A percentile compares a stretch with the other conserved stretches of the same genome.
These are phyloP conservation scores for cucumber (Cucumis sativus) DNA, from an alignment of 306 rosid genomes.

Conservation along the genomic window DNA sequence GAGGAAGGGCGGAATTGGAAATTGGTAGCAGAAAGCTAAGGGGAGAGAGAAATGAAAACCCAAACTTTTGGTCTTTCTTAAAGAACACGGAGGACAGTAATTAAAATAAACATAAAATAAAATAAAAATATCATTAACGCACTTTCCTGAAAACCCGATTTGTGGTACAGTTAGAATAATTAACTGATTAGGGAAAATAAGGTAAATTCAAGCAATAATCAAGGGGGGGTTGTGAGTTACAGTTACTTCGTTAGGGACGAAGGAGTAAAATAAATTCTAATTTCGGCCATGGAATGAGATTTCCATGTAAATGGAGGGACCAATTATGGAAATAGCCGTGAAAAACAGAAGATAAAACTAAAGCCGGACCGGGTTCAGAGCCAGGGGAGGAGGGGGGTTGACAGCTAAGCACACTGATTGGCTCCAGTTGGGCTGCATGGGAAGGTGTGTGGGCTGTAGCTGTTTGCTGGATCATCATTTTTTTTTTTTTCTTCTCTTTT, in stretches of 20 bases:
- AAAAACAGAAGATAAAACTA: not conserved
- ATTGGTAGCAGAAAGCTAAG: not conserved
- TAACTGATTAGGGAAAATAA: not conserved
- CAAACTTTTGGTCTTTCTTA: not conserved
- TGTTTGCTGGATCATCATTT: conserved; percentile 10
- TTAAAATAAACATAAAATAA: not conserved
- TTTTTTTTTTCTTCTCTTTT: not conserved
- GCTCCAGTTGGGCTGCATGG: conserved; percentile 36
- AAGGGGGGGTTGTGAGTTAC: not conserved
- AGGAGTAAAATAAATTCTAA: not conserved
- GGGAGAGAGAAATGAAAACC: conserved; percentile 1
- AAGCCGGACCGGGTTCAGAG: conserved; percentile 2
- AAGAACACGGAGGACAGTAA: conserved; percentile 9
- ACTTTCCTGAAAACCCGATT: not conserved
- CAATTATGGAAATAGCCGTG: not conserved
- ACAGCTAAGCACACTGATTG: conserved; percentile 51
- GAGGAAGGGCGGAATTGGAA: not conserved
- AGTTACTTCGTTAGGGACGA: not conserved
- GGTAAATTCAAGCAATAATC: not conserved
- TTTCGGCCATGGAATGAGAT: not conserved
- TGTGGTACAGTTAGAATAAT: not conserved
- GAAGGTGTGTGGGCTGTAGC: conserved; percentile 9
- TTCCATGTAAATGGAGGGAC: not conserved
- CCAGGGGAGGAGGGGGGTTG: conserved; percentile 30
- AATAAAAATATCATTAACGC: not conserved